These are phyloP conservation scores for Lophiostoma macrostomum DNA, from an alignment of 495 filamentous ascomycete species.

Conservation along the genomic window DNA sequence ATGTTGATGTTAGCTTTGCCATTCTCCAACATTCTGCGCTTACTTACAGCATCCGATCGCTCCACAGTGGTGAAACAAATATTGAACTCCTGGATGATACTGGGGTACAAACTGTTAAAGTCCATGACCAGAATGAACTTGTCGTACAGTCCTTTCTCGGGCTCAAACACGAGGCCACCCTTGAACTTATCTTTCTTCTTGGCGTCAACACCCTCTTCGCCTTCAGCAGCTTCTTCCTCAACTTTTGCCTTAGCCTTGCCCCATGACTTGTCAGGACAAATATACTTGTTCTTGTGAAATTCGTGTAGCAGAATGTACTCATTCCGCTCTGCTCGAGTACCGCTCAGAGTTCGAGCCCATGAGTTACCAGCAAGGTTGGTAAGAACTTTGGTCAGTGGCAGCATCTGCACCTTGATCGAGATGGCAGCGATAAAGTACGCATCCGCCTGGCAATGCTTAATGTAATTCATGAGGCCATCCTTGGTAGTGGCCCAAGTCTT, in stretches of 20 bases:
- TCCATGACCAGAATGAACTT: conserved; percentile 98
- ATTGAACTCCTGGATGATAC: conserved; percentile 98
- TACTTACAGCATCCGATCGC: conserved; percentile 58
- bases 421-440: conserved; percentile 94
- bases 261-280: conserved; percentile 87
- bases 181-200: conserved; percentile 99
- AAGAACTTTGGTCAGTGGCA: conserved; percentile 88
- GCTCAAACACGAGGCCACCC: conserved; percentile 96
- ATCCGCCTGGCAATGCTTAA: conserved; percentile 88
- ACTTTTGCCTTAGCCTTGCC: conserved; percentile 66
- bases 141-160: conserved; percentile 95
- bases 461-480: conserved; percentile 86
- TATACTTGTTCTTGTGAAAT: conserved; percentile 93
- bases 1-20: conserved; percentile 6
- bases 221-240: conserved; percentile 68
- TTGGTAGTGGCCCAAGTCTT: conserved; percentile 83
- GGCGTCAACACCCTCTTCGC: conserved; percentile 63
- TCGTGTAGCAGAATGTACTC: conserved; percentile 99
- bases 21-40: conserved; percentile 18
- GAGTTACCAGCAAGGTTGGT: conserved; percentile 98
- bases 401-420: conserved; percentile 81
- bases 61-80: conserved; percentile 99
- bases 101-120: conserved; percentile 98
- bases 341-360: conserved; percentile 92
- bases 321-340: conserved; percentile 94